Evolutionary conservation across 805 yeast genomes (phyloP), one percentile per base, ranked within the genome.

Genomic region (Lipomyces japonicus): DNA sequence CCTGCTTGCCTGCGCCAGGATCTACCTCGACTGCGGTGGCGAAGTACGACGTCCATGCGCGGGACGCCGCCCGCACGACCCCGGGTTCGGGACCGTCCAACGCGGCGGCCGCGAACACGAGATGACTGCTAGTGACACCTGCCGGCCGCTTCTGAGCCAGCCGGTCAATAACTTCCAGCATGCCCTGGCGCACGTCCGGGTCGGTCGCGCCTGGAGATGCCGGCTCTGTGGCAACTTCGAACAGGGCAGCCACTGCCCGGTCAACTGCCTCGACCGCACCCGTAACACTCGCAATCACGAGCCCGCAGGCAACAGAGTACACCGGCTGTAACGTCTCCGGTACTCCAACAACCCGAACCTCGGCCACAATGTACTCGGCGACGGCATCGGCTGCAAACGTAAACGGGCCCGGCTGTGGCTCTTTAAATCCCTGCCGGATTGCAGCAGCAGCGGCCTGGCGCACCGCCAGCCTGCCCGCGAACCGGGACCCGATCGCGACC

Each of bases 381-480:
- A 79, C 48, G 4, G 80, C 71, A 0, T 66, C 65, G 2, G 71
- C 51, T 0, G 69, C 67, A 50, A 84, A 75, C 7, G 76, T 80
- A 65, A 84, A 86, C 0, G 93, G 86, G 0, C 89, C 89, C 18
- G 76, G 71, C 3, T 79, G 65, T 2, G 71, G 63, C 60, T 87
- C 95, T 2, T 78, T 67, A 14, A 87, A 65, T 0, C 95, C 95
- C 14, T 70, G 59, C 58, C 78, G 81, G 56, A 87, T 72, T 1
- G 88, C 76, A 4, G 73, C 69, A 51, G 88, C 79, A 24, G 84
- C 75, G 24, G 75, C 77, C 57, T 86, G 93, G 4, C 84, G 75
- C 1, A 84, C 25, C 5, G 45, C 19, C 12, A 52, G 34, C 10
- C 38, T 43, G 16, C 53, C 51, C 2, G 46, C 39, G 75, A 70